A percentile compares a stretch with the other conserved stretches of the same genome.
Conservation (phyloP, 345 rosid species). For the Syzygium aromaticum region DNA sequence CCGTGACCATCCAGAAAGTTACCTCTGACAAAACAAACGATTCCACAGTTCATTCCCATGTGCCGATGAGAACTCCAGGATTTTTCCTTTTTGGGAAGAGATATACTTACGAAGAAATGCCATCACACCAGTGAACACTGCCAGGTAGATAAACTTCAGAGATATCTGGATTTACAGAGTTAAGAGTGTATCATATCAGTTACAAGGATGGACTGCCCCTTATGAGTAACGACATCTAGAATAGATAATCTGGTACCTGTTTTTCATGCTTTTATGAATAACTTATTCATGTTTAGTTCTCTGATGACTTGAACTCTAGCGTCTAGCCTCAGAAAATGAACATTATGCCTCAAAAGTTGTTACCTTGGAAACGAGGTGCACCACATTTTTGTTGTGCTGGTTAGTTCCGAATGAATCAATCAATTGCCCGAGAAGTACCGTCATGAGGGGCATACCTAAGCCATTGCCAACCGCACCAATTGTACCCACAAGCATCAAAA, state of each 20-base stretch:
- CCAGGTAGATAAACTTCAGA: slow-evolving; percentile 72
- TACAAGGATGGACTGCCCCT: neutral
- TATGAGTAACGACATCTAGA: neutral
- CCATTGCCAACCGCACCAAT: slow-evolving; percentile 74
- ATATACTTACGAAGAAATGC: slow-evolving; percentile 67
- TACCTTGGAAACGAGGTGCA: slow-evolving; percentile 53
- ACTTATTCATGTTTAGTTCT: neutral
- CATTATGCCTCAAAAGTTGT: neutral
- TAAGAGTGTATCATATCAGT: neutral
- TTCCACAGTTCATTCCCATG: neutral
- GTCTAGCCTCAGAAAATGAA: neutral
- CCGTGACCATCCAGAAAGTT: slow-evolving; percentile 80
- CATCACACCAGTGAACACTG: slow-evolving; percentile 45
- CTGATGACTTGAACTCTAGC: neutral
- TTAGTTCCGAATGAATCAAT: slow-evolving; percentile 61
- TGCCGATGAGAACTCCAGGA: neutral
- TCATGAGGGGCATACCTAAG: slow-evolving; percentile 61
- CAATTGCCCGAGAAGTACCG: slow-evolving; percentile 64
- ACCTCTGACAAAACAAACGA: slow-evolving; percentile 39
- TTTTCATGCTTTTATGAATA: neutral
- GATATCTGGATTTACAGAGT: slow-evolving; percentile 33
- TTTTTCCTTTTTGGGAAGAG: neutral
- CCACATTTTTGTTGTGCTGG: slow-evolving; percentile 19
- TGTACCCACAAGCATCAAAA: slow-evolving; percentile 63
- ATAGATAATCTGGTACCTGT: neutral